These are phyloP conservation scores for Wickerhamiella australiensis DNA, from an alignment of 805 yeast species.

Conservation along the genomic window DNA sequence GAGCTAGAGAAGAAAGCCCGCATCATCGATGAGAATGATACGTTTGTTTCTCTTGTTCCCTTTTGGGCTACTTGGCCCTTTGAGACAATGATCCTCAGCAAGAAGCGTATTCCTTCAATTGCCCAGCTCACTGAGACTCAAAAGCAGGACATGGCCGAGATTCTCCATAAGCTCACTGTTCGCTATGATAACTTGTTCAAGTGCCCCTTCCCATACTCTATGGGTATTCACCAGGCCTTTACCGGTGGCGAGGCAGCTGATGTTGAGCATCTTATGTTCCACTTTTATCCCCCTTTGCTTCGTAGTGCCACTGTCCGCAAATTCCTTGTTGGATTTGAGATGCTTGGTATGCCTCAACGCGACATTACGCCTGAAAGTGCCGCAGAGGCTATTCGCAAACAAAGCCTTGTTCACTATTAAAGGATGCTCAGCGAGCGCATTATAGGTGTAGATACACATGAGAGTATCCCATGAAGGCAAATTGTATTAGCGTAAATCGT, in stretches of 20 bases:
- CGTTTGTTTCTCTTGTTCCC: slow-evolving; percentile 58
- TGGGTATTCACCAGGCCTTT: slow-evolving; percentile 74
- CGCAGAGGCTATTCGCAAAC: slow-evolving; percentile 38
- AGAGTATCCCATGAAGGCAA: too few species aligned
- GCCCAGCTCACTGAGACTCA: slow-evolving; percentile 32
- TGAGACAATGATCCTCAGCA: slow-evolving; percentile 54
- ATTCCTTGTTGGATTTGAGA: slow-evolving; percentile 62
- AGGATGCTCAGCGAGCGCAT: background rate
- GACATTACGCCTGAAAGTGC: slow-evolving; percentile 58
- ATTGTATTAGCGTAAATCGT: too few species aligned
- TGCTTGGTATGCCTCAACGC: slow-evolving; percentile 48
- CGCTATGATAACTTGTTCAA: slow-evolving; percentile 60
- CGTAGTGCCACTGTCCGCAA: slow-evolving; percentile 65
- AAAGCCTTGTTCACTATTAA: slow-evolving; percentile 16
- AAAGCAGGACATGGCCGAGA: slow-evolving; percentile 42
- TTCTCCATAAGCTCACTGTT: slow-evolving; percentile 42
- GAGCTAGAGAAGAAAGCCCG: slow-evolving; percentile 36
- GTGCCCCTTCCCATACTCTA: slow-evolving; percentile 64
- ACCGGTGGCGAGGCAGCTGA: slow-evolving; percentile 32
- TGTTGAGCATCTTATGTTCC: slow-evolving; percentile 52
- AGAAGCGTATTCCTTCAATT: slow-evolving; percentile 40
- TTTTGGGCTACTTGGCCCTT: slow-evolving; percentile 81
- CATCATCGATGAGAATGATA: slow-evolving; percentile 46
- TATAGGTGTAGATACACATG: too few species aligned
- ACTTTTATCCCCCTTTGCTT: slow-evolving; percentile 66